Evolutionary conservation across 345 rosid species (phyloP).

Genomic region (Viola odorata): DNA sequence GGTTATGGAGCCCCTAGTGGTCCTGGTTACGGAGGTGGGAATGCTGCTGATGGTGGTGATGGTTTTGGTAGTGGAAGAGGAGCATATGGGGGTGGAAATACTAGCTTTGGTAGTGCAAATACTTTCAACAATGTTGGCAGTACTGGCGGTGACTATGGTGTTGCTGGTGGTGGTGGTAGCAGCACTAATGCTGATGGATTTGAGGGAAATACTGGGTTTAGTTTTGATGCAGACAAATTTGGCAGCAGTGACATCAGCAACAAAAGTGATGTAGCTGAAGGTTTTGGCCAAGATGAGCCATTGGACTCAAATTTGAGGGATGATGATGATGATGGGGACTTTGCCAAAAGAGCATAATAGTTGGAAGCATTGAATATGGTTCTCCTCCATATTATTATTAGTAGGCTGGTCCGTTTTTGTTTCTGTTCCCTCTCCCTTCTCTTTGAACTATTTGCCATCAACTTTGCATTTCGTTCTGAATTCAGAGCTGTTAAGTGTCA

Average conservation of each 20-base stretch:
- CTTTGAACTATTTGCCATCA: slow-evolving; percentile 3
- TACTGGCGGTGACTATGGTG: slow-evolving; percentile 10
- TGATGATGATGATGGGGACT: slow-evolving; percentile 33
- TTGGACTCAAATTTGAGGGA: slow-evolving; percentile 29
- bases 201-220: slow-evolving; percentile 23
- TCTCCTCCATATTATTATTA: slow-evolving; percentile 1
- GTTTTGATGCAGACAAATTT: slow-evolving; percentile 24
- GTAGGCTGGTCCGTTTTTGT: neutral
- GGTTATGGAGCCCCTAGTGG: slow-evolving; percentile 29
- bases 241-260: slow-evolving; percentile 20
- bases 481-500: neutral
- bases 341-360: slow-evolving; percentile 75
- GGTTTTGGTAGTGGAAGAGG: neutral
- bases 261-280: slow-evolving; percentile 23
- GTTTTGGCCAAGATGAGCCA: slow-evolving; percentile 21
- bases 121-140: slow-evolving; percentile 13
- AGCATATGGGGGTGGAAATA: slow-evolving; percentile 4
- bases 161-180: slow-evolving; percentile 26
- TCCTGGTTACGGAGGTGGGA: neutral
- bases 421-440: neutral
- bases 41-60: neutral
- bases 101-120: neutral
- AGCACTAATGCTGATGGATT: slow-evolving; percentile 26
- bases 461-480: slow-evolving; percentile 7
- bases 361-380: neutral